phyloP scores from a whole-genome alignment of 2,329 filamentous ascomycete species.

The Kalaharituber pfeilii region DNA sequence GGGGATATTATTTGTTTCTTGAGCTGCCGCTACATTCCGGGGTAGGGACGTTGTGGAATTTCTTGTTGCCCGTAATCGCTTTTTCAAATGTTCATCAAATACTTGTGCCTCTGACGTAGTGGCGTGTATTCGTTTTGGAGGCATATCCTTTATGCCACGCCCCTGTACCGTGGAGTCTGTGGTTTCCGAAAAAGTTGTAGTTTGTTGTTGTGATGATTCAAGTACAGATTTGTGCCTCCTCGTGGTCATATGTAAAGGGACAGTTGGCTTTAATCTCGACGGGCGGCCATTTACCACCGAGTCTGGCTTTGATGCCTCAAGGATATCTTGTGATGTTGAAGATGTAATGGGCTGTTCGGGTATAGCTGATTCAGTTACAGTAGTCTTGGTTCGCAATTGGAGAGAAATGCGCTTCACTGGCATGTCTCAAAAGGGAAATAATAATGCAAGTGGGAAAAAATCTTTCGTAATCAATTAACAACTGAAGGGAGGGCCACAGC shows the following conservation, averaged over 20 bases:
- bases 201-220: neutral
- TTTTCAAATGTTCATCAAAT: neutral
- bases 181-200: neutral
- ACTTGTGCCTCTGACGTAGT: neutral
- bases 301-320: neutral
- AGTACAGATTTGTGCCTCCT: neutral
- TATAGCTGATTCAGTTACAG: neutral
- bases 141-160: neutral
- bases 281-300: neutral
- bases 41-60: neutral
- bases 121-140: neutral
- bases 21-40: neutral
- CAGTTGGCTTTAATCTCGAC: neutral
- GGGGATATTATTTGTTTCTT: neutral
- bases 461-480: neutral
- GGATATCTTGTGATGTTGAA: neutral
- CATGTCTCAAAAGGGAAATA: slow-evolving; percentile 1
- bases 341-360: neutral
- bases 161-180: neutral
- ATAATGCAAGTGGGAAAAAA: neutral
- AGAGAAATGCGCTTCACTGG: slow-evolving; percentile 1
- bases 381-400: neutral
- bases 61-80: neutral
- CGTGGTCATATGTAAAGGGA: slow-evolving; percentile 1
- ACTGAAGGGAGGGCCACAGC: neutral